Evolutionary conservation across 495 filamentous ascomycete genomes (phyloP).

Genomic region (Lineolata rhizophorae): DNA sequence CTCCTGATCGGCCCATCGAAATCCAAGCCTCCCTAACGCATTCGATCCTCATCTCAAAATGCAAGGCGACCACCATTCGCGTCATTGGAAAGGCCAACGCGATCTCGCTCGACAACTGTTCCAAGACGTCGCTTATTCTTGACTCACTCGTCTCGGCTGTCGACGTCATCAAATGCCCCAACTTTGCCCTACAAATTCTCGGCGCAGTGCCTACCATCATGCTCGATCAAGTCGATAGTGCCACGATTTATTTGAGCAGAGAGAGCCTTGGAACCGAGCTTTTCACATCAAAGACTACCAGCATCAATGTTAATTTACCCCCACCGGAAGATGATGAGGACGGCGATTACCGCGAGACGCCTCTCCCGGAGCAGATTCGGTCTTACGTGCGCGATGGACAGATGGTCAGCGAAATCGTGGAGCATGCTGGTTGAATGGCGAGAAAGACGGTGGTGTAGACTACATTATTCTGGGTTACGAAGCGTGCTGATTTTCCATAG

Average conservation of each 20-base stretch:
- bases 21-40: slow-evolving; percentile 64
- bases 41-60: slow-evolving; percentile 76
- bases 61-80: slow-evolving; percentile 75
- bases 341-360: slow-evolving; percentile 62
- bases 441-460: too few species aligned
- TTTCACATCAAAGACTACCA: slow-evolving; percentile 65
- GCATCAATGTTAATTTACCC: slow-evolving; percentile 68
- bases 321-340: slow-evolving; percentile 42
- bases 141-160: slow-evolving; percentile 79
- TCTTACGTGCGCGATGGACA: slow-evolving; percentile 54
- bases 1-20: slow-evolving; percentile 38
- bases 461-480: too few species aligned
- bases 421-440: slow-evolving; percentile 74
- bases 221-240: slow-evolving; percentile 84
- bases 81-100: slow-evolving; percentile 86
- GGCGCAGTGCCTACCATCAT: slow-evolving; percentile 68
- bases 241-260: slow-evolving; percentile 60
- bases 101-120: slow-evolving; percentile 79
- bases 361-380: slow-evolving; percentile 78
- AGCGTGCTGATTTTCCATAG: too few species aligned
- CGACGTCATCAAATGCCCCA: slow-evolving; percentile 81
- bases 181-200: slow-evolving; percentile 77
- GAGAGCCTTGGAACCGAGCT: slow-evolving; percentile 59
- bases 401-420: slow-evolving; percentile 70
- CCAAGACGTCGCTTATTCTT: slow-evolving; percentile 60